Conservation (phyloP, 176 grass and related monocot genomes). For the Triticum urartu region DNA sequence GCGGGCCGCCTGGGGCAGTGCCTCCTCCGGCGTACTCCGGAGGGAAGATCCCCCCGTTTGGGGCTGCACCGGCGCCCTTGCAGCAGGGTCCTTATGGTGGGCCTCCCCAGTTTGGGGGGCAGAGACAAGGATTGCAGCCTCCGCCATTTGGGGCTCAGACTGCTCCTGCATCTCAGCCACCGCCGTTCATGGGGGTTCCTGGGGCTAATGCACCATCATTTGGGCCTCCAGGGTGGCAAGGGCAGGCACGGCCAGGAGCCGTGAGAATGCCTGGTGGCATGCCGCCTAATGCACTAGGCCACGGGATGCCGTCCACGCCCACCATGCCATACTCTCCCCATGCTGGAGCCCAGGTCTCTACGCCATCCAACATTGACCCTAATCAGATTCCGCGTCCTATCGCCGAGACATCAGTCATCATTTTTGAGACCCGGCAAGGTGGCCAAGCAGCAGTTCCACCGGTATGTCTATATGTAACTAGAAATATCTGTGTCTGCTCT, state of each 20-base stretch:
- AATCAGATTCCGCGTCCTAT: conserved; percentile 81
- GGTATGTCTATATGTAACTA: conserved; percentile 45
- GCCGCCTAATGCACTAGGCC: conserved; percentile 46
- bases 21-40: background rate
- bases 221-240: conserved; percentile 38
- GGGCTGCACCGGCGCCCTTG: background rate
- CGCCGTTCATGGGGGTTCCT: conserved; percentile 28
- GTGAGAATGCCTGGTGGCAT: conserved; percentile 25
- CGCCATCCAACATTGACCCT: conserved; percentile 83
- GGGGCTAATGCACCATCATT: conserved; percentile 30
- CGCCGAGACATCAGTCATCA: conserved; percentile 42
- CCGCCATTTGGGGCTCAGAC: conserved; percentile 25
- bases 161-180: background rate
- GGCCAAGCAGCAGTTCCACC: conserved; percentile 67
- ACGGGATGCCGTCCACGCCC: conserved; percentile 46
- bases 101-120: conserved; percentile 46
- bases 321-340: conserved; percentile 65
- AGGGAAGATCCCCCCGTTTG: conserved; percentile 14
- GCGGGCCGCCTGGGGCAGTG: conserved; percentile 23
- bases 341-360: conserved; percentile 56
- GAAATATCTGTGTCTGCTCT: background rate
- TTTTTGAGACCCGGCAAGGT: conserved; percentile 79
- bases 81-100: conserved; percentile 32
- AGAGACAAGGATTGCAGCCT: conserved; percentile 32
- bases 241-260: conserved; percentile 24